Base-by-base conservation (phyloP, 768 basidiomycete species). In the Tricholoma bakamatsutake region DNA sequence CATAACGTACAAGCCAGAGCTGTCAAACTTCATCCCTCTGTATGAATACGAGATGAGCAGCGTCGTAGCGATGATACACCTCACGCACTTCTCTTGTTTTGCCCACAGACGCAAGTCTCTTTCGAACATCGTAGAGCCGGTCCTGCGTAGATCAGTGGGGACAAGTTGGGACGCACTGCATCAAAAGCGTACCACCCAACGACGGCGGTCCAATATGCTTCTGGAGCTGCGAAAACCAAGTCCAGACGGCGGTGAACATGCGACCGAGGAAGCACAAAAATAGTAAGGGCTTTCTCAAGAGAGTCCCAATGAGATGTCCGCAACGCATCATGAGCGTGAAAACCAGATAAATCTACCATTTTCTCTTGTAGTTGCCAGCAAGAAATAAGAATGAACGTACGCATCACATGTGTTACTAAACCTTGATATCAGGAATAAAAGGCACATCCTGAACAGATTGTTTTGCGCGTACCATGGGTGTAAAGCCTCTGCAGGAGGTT, bases 81-180 rank as follows among this genome's bases (percentile, higher is more conserved):
- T 7, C 7, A 39, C 74, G 28, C 60, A 84, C 87, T 71, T 80
- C 60, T 84, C 75, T 42, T 77, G 69, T 63, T 89, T 89, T 1
- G 87, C 87, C 80, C 84, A 88, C 12, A 81, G 70, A 58, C 90
- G 78, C 50, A 97, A 67, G 69, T 96, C 94, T 27, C 92, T 75
- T 68, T 96, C 82, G 66, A 97, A 96, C 84, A 92, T 88, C 58
- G 81, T 91, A 4, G 89, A 93, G 0, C 94, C 93, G 5, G 87
- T 88, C 89, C 89, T 90, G 57, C 18, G 3, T 4, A 13, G 18
- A 57, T 46, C 2, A 49, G 35, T 11, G 10, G 21, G 15, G 48
- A 13, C 24, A 17, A 24, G 3, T 7, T n/a, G 21, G n/a, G 6
- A 49, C 31, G 18, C 4, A 3, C 33, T 15, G 57, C 9, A n/a